These are phyloP conservation scores for Neonectria sp. DNA, from an alignment of 2,329 filamentous ascomycete species.

Conservation along the genomic window DNA sequence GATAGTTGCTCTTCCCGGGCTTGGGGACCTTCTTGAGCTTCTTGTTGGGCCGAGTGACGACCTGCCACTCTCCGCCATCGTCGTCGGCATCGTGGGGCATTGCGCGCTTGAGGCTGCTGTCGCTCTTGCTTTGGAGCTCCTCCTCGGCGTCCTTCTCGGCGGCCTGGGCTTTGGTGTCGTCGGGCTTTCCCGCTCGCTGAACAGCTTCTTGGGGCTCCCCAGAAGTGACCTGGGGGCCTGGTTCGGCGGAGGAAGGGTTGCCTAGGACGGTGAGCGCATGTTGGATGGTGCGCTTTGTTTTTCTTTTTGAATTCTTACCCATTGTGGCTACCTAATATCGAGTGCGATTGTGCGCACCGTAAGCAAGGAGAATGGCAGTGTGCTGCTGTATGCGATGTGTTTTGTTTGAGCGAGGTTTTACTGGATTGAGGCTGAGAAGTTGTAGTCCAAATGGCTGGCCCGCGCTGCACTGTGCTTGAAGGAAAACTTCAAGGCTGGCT, in stretches of 20 bases:
- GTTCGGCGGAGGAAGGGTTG: slow-evolving; percentile 30
- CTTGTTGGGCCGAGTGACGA: slow-evolving; percentile 68
- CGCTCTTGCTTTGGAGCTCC: slow-evolving; percentile 46
- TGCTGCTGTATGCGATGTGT: background rate
- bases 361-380: background rate
- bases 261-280: slow-evolving; percentile 40
- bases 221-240: slow-evolving; percentile 21
- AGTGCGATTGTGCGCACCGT: slow-evolving; percentile 35
- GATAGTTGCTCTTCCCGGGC: slow-evolving; percentile 68
- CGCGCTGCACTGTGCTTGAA: slow-evolving; percentile 26
- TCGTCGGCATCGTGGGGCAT: slow-evolving; percentile 62
- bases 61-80: slow-evolving; percentile 66
- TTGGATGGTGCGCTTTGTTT: slow-evolving; percentile 27
- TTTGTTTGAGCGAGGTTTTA: background rate
- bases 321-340: slow-evolving; percentile 31
- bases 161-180: slow-evolving; percentile 12
- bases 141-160: slow-evolving; percentile 27
- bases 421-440: slow-evolving; percentile 13
- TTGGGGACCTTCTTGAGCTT: slow-evolving; percentile 74
- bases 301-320: slow-evolving; percentile 45
- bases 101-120: slow-evolving; percentile 64
- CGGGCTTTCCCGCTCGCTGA: slow-evolving; percentile 25
- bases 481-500: slow-evolving; percentile 30
- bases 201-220: slow-evolving; percentile 27
- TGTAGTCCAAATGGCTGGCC: background rate